Evolutionary conservation across 2,329 filamentous ascomycete species (phyloP).

Genomic region (Coleophoma crateriformis): DNA sequence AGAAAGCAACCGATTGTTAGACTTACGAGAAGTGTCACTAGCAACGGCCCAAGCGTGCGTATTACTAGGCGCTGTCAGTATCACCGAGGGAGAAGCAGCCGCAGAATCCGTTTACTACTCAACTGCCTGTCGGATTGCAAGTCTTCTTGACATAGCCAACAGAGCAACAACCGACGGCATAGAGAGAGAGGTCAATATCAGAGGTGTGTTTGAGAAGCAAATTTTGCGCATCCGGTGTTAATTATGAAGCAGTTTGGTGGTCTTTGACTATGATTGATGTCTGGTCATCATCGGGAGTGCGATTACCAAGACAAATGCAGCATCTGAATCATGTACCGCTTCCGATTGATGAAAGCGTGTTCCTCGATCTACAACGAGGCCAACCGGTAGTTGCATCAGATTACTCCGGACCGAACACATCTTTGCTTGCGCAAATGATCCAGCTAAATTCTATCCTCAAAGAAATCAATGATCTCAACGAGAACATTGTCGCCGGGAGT

Average conservation of each 20-base stretch:
- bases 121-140: constrained; percentile 30
- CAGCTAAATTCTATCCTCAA: constrained; percentile 29
- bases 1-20: constrained; percentile 21
- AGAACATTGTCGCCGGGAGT: constrained; percentile 20
- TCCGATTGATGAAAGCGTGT: constrained; percentile 31
- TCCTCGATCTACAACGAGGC: constrained; percentile 20
- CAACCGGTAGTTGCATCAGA: constrained; percentile 13
- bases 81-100: constrained; percentile 28
- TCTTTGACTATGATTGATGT: constrained; percentile 34
- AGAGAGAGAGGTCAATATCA: constrained; percentile 30
- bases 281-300: constrained; percentile 31
- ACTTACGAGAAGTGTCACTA: constrained; percentile 31
- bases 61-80: constrained; percentile 28
- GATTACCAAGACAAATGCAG: constrained; percentile 27
- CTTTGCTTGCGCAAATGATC: constrained; percentile 30
- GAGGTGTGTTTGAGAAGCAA: constrained; percentile 13
- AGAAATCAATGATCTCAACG: constrained; percentile 32
- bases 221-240: neutral
- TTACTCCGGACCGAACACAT: constrained; percentile 13
- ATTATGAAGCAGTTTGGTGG: constrained; percentile 30
- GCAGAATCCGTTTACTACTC: constrained; percentile 33
- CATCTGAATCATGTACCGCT: constrained; percentile 22
- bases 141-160: constrained; percentile 30
- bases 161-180: constrained; percentile 20
- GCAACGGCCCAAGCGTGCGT: constrained; percentile 33